Percentiles rank a stretch among this genome's conserved stretches.
Conservation (phyloP, 2,329 filamentous ascomycete species). For the Fusarium begoniae region DNA sequence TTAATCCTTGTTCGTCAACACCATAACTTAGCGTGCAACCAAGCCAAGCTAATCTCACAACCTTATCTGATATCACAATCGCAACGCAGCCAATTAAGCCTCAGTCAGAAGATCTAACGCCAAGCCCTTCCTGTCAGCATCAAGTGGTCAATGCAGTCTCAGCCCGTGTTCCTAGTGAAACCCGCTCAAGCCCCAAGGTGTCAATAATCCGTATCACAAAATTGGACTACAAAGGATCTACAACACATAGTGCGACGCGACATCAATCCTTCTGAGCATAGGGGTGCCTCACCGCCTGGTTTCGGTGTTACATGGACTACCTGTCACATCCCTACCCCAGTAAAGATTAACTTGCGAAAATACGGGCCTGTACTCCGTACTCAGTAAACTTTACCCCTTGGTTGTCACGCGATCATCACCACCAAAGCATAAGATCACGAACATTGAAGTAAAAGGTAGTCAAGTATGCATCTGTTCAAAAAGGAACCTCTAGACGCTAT, state of each 20-base stretch:
- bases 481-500: slow-evolving; percentile 20
- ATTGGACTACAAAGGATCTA: background rate
- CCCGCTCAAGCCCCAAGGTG: background rate
- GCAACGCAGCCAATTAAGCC: background rate
- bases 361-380: background rate
- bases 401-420: background rate
- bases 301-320: background rate
- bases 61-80: background rate
- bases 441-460: background rate
- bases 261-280: background rate
- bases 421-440: background rate
- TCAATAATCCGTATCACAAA: background rate
- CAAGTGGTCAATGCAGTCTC: background rate
- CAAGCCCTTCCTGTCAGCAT: background rate
- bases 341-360: background rate
- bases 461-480: slow-evolving; percentile 5
- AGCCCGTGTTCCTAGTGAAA: background rate
- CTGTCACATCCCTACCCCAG: background rate
- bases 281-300: background rate
- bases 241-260: background rate
- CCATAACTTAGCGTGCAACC: background rate
- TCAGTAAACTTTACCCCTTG: background rate
- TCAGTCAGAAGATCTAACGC: background rate
- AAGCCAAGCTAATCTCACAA: background rate
- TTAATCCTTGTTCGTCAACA: background rate